Percentiles rank a stretch among this genome's conserved stretches.
Conservation (phyloP, 2,329 filamentous ascomycete genomes). For the Fusarium compactum region DNA sequence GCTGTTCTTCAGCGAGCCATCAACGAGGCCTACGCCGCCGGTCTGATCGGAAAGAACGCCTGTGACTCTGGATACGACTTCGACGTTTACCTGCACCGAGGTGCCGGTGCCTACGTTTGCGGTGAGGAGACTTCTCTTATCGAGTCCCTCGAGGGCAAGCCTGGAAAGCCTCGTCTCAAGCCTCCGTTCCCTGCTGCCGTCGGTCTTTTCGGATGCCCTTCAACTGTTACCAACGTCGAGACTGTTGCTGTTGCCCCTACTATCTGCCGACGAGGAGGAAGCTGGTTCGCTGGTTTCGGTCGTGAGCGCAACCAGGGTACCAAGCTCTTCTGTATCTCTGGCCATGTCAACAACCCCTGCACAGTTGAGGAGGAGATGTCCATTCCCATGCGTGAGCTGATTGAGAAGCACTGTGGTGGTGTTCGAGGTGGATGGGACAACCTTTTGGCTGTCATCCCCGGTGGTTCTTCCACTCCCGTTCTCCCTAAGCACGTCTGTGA, state of each 20-base stretch:
- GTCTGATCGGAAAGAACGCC: conserved; percentile 97
- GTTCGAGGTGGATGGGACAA: conserved; percentile 98
- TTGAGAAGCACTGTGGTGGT: conserved; percentile 98
- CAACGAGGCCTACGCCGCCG: conserved; percentile 95
- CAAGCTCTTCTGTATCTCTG: conserved; percentile 98
- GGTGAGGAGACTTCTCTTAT: conserved; percentile 98
- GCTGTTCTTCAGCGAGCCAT: conserved; percentile 94
- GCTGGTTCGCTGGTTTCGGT: conserved; percentile 94
- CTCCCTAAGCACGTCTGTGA: conserved; percentile 91
- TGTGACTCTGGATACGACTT: conserved; percentile 98
- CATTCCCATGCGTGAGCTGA: conserved; percentile 93
- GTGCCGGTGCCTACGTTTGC: conserved; percentile 97
- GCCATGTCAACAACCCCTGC: conserved; percentile 97
- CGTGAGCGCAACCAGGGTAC: conserved; percentile 97
- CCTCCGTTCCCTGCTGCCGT: conserved; percentile 98
- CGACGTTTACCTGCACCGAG: conserved; percentile 95
- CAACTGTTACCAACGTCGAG: conserved; percentile 98
- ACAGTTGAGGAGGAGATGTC: conserved; percentile 99
- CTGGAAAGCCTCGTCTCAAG: conserved; percentile 98
- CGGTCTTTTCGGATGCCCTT: conserved; percentile 97
- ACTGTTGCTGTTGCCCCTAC: conserved; percentile 95
- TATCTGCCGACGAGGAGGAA: conserved; percentile 90
- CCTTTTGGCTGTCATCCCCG: conserved; percentile 92
- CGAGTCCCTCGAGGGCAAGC: conserved; percentile 98
- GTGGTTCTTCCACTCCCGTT: conserved; percentile 96